A percentile compares a stretch with the other conserved stretches of the same genome.
phyloP scores from a whole-genome alignment of 164 flowering plant species.

The Platanus orientalis region DNA sequence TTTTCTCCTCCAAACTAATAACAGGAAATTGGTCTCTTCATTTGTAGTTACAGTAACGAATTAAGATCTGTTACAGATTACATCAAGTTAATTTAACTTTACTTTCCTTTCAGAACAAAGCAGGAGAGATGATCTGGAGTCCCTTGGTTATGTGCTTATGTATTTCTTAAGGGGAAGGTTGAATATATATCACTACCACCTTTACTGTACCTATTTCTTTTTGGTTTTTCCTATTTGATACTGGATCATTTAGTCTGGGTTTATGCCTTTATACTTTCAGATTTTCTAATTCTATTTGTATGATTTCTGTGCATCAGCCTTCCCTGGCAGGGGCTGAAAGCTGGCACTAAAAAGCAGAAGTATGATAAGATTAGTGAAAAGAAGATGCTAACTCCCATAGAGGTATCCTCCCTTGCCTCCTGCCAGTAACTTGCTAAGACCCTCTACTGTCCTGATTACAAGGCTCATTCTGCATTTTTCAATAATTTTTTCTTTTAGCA shows the following conservation, averaged over 20 bases:
- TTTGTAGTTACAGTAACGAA: no score
- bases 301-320: slow-evolving; percentile 19
- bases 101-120: slow-evolving; percentile 39
- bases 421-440: no score
- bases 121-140: slow-evolving; percentile 54
- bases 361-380: slow-evolving; percentile 67
- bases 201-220: slow-evolving; percentile 1
- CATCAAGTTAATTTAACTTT: neutral
- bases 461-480: neutral
- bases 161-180: slow-evolving; percentile 55
- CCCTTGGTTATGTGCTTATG: slow-evolving; percentile 55
- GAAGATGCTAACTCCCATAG: slow-evolving; percentile 66
- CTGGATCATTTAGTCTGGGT: neutral
- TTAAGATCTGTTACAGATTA: no score
- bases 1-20: neutral
- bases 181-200: neutral
- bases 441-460: neutral
- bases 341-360: slow-evolving; percentile 55
- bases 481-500: no score
- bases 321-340: slow-evolving; percentile 42
- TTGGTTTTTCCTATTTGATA: neutral
- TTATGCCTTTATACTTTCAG: neutral
- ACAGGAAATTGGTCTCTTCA: no score
- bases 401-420: slow-evolving; percentile 32
- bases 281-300: neutral